phyloP scores from a whole-genome alignment of 305 asterid genomes.

The Fraxinus baroniana region DNA sequence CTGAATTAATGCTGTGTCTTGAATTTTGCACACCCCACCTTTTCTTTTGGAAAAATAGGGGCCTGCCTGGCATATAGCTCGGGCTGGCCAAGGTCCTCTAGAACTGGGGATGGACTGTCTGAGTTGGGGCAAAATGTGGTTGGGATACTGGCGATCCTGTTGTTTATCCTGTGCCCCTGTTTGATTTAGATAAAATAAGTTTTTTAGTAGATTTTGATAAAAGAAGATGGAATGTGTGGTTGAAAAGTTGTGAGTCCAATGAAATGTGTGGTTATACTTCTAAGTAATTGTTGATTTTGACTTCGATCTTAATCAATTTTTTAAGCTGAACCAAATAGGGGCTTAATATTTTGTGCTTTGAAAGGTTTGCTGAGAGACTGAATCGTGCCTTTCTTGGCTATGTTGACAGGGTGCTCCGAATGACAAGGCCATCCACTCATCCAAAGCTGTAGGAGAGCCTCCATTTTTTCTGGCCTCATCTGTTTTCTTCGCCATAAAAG shows the following conservation, averaged over 20 bases:
- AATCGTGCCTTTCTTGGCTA: background rate
- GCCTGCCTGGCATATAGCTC: background rate
- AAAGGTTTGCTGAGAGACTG: background rate
- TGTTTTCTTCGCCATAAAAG: constrained; percentile 82
- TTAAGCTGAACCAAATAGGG: background rate
- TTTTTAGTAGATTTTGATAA: no score
- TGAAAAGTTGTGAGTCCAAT: no score
- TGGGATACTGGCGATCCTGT: background rate
- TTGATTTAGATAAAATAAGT: no score
- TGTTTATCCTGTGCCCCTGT: background rate
- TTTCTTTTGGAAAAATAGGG: background rate
- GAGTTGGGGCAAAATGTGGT: background rate
- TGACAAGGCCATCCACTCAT: constrained; percentile 79
- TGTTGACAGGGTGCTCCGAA: constrained; percentile 73
- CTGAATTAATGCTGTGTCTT: background rate
- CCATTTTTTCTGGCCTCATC: constrained; percentile 87
- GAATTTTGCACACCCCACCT: background rate
- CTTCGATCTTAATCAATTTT: no score
- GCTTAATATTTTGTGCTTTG: background rate
- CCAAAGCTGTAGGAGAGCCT: constrained; percentile 97
- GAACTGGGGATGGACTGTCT: background rate
- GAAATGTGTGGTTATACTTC: no score
- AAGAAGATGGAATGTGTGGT: no score
- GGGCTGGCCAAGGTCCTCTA: background rate
- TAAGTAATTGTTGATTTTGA: no score